Conservation (phyloP, 2,329 filamentous ascomycete genomes). For the Microdochium trichocladiopsis region DNA sequence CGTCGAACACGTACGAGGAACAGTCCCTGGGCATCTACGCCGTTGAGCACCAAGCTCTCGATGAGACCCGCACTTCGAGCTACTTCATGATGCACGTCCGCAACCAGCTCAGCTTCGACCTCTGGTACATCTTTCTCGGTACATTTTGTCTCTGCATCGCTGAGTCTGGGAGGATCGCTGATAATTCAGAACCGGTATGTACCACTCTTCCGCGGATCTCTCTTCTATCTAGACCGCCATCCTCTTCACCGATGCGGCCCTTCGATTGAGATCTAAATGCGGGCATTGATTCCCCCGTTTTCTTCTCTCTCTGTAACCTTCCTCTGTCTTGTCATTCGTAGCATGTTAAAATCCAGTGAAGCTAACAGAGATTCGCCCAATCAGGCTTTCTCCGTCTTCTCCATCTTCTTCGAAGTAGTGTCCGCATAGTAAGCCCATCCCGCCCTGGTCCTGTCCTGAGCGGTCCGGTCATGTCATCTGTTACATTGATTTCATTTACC, state of each 20-base stretch:
- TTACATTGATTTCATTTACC: too few species aligned
- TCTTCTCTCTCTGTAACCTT: too few species aligned
- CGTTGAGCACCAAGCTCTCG: slow-evolving; percentile 15
- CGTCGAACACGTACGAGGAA: slow-evolving; percentile 56
- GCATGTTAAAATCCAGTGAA: too few species aligned
- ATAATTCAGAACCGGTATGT: background rate
- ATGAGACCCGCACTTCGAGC: slow-evolving; percentile 17
- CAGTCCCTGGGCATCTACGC: slow-evolving; percentile 52
- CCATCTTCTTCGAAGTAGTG: slow-evolving; percentile 25
- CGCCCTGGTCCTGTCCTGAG: background rate
- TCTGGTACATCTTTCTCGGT: slow-evolving; percentile 33
- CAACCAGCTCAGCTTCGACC: slow-evolving; percentile 31
- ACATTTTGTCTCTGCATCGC: slow-evolving; percentile 26
- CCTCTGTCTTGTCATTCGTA: too few species aligned
- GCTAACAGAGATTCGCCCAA: too few species aligned
- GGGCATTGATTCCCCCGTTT: too few species aligned
- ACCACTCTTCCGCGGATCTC: background rate
- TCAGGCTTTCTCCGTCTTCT: slow-evolving; percentile 22
- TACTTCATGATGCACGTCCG: slow-evolving; percentile 26
- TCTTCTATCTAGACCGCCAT: too few species aligned
- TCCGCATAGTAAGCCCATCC: slow-evolving; percentile 21
- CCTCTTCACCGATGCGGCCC: too few species aligned
- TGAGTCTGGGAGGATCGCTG: slow-evolving; percentile 2
- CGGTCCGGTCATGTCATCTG: too few species aligned
- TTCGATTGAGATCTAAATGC: too few species aligned